Evolutionary conservation across 768 basidiomycete species (phyloP).

Genomic region (Macrolepiota albuminosa): DNA sequence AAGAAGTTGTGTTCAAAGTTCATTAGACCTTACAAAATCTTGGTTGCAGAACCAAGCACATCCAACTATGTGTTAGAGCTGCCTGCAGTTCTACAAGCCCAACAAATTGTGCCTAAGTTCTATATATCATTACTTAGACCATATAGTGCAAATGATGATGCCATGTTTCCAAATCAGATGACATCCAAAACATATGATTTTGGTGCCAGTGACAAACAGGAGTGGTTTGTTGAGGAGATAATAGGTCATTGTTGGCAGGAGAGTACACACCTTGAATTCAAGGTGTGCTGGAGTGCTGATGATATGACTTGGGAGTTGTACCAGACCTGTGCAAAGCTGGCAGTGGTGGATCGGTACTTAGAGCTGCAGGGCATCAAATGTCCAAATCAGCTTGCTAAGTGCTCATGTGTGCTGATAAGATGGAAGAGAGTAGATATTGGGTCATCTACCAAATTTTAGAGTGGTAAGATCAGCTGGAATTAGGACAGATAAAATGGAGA

Average conservation of each 20-base stretch:
- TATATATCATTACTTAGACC: not conserved
- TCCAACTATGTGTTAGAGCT: too few relatives aligned
- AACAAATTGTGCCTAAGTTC: not conserved
- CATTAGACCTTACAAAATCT: too few relatives aligned
- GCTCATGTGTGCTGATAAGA: not conserved
- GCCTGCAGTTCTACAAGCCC: too few relatives aligned
- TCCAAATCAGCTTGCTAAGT: not conserved
- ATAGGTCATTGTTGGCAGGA: not conserved
- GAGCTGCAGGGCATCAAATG: not conserved
- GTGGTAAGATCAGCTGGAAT: too few relatives aligned
- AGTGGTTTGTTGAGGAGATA: too few relatives aligned
- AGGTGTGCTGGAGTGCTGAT: not conserved
- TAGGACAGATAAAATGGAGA: too few relatives aligned
- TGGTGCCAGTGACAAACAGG: not conserved
- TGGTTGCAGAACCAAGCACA: too few relatives aligned
- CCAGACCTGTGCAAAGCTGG: too few relatives aligned
- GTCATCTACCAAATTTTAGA: too few relatives aligned
- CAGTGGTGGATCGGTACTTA: not conserved
- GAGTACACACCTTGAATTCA: not conserved
- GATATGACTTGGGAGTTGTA: not conserved
- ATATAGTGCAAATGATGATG: not conserved
- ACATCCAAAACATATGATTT: not conserved
- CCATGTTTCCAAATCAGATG: not conserved
- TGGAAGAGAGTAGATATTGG: not conserved
- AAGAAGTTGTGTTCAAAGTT: too few relatives aligned